Percentiles rank a stretch among this genome's conserved stretches.
phyloP scores from a whole-genome alignment of 768 basidiomycete species.

The Cystofilobasidium bisporidii region DNA sequence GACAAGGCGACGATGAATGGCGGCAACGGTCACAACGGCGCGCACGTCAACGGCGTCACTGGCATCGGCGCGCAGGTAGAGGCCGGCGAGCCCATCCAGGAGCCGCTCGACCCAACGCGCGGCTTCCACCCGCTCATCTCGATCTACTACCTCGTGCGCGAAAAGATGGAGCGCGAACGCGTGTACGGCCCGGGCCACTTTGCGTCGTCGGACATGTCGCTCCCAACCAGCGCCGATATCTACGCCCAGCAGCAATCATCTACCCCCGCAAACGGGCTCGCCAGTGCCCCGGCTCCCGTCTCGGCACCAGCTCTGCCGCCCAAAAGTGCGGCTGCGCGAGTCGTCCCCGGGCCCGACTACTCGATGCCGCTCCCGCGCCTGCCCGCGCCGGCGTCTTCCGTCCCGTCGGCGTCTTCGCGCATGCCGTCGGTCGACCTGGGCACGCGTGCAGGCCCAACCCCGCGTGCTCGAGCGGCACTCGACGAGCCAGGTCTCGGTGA shows the following conservation, averaged over 20 bases:
- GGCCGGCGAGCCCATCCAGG: conserved; percentile 42
- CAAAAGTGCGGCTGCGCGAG: conserved; percentile 12
- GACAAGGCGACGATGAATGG: conserved; percentile 29
- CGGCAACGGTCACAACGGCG: conserved; percentile 28
- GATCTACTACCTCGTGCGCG: conserved; percentile 90
- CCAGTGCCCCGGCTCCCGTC: conserved; percentile 25
- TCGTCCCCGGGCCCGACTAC: conserved; percentile 41
- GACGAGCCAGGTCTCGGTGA: conserved; percentile 26
- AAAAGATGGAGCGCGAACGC: conserved; percentile 87
- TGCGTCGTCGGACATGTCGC: conserved; percentile 70
- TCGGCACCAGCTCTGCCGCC: neutral
- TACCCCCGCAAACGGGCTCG: conserved; percentile 27
- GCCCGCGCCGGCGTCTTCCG: conserved; percentile 64
- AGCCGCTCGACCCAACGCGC: conserved; percentile 63
- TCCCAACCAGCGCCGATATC: conserved; percentile 8
- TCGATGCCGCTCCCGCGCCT: conserved; percentile 72
- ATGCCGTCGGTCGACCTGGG: neutral
- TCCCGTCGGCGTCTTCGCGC: conserved; percentile 14
- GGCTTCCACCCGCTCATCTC: conserved; percentile 93
- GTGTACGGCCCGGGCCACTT: conserved; percentile 92
- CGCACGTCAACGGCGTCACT: conserved; percentile 14
- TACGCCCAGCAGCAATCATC: conserved; percentile 28
- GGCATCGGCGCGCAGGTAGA: conserved; percentile 18
- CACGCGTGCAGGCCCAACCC: neutral
- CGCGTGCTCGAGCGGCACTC: conserved; percentile 22